A percentile compares a stretch with the other conserved stretches of the same genome.
phyloP scores from a whole-genome alignment of 768 basidiomycete genomes.

The Suillus decipiens region DNA sequence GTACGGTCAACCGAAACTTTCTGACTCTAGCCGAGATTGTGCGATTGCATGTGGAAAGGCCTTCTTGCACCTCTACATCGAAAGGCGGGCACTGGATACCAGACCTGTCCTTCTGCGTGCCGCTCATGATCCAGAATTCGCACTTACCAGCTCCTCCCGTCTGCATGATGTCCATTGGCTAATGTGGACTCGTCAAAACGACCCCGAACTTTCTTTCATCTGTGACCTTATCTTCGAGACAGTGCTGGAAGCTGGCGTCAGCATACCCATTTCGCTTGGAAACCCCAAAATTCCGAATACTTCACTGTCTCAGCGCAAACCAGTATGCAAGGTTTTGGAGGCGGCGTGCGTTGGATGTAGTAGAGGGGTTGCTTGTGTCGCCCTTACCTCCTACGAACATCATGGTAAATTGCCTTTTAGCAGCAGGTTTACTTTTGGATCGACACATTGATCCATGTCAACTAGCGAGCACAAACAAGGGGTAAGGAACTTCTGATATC shows the following conservation, averaged over 20 bases:
- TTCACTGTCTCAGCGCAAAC: slow-evolving; percentile 9
- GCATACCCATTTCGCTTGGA: slow-evolving; percentile 4
- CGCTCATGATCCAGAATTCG: slow-evolving; percentile 1
- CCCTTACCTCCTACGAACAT: slow-evolving; percentile 11
- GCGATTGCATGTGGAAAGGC: slow-evolving; percentile 14
- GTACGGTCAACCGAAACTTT: slow-evolving; percentile 3
- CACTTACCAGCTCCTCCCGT: neutral
- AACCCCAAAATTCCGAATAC: slow-evolving; percentile 11
- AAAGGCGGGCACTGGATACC: slow-evolving; percentile 8
- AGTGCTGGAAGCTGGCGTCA: slow-evolving; percentile 7
- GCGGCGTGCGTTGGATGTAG: slow-evolving; percentile 8
- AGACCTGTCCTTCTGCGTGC: slow-evolving; percentile 1
- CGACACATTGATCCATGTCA: slow-evolving; percentile 9
- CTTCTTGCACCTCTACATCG: slow-evolving; percentile 8
- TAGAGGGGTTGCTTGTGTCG: slow-evolving; percentile 4
- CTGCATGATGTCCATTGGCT: slow-evolving; percentile 12
- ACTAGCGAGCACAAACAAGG: slow-evolving; percentile 9
- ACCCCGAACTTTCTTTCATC: slow-evolving; percentile 12
- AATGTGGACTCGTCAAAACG: slow-evolving; percentile 4
- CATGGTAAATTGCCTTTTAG: slow-evolving; percentile 13
- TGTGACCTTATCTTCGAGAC: slow-evolving; percentile 5
- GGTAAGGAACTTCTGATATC: neutral
- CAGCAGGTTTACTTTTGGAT: slow-evolving; percentile 11
- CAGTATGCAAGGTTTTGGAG: slow-evolving; percentile 6
- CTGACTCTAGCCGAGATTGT: slow-evolving; percentile 3